These are phyloP conservation scores for Protomyces lactucae-debilis DNA, from an alignment of 1,139 yeast species.

Conservation along the genomic window DNA sequence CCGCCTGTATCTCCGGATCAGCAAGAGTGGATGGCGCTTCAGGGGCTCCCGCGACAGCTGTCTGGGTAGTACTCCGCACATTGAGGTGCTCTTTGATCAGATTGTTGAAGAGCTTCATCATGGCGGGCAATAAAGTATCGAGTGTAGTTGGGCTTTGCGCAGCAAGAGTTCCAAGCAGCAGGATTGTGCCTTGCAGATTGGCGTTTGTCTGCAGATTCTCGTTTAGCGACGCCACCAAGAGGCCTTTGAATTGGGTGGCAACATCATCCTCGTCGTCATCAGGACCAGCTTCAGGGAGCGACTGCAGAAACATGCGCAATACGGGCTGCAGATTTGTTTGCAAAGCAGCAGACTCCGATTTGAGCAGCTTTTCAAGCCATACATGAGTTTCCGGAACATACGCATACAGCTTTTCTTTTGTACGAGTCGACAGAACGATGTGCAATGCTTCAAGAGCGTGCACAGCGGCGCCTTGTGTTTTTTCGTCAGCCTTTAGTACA, in stretches of 20 bases:
- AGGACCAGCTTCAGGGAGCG: conserved; percentile 44
- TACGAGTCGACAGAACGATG: conserved; percentile 76
- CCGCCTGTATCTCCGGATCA: conserved; percentile 21
- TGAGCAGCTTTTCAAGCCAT: conserved; percentile 73
- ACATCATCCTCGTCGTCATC: conserved; percentile 45
- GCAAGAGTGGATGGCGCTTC: conserved; percentile 28
- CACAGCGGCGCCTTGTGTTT: conserved; percentile 67
- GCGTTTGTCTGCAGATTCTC: conserved; percentile 69
- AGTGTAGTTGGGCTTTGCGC: conserved; percentile 66
- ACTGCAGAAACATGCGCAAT: conserved; percentile 57
- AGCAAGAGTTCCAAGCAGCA: conserved; percentile 77
- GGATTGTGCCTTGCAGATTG: conserved; percentile 86
- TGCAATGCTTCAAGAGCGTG: conserved; percentile 88
- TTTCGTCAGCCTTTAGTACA: conserved; percentile 69
- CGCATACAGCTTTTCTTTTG: conserved; percentile 68
- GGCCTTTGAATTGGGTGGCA: conserved; percentile 59
- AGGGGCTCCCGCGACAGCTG: conserved; percentile 26
- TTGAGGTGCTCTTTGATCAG: conserved; percentile 78
- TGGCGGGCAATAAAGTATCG: conserved; percentile 66
- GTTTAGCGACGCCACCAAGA: conserved; percentile 63
- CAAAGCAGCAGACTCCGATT: conserved; percentile 51
- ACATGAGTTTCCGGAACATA: conserved; percentile 60
- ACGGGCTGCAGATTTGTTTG: conserved; percentile 57
- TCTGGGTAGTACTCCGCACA: conserved; percentile 26
- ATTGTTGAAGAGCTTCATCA: conserved; percentile 83